Conservation (phyloP, 1,284 basidiomycete genomes). For the Paramarasmius palmivorus region DNA sequence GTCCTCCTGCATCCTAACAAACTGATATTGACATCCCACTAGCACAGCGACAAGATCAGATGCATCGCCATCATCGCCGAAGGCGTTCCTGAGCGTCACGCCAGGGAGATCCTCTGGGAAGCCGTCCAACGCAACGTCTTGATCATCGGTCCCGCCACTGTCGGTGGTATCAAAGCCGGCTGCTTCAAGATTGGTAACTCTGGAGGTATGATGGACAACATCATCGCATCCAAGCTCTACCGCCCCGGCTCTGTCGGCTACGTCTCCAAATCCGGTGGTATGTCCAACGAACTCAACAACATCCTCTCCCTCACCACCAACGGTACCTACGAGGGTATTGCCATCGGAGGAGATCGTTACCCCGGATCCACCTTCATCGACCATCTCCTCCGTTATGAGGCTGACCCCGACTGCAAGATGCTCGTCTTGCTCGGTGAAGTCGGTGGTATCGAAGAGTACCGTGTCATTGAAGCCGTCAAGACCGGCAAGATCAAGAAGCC, state of each 20-base stretch:
- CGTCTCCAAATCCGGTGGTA: constrained; percentile 99
- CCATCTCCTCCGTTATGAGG: constrained; percentile 96
- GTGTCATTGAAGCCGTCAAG: constrained; percentile 98
- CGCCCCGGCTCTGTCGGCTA: constrained; percentile 97
- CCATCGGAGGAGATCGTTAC: constrained; percentile 99
- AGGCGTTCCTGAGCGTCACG: constrained; percentile 97
- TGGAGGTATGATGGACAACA: constrained; percentile 99
- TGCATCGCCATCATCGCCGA: constrained; percentile 96
- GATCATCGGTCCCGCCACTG: constrained; percentile 98
- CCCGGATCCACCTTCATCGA: constrained; percentile 99
- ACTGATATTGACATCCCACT: neutral
- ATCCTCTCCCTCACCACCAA: constrained; percentile 97
- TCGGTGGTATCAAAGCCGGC: constrained; percentile 99
- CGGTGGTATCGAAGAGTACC: constrained; percentile 98
- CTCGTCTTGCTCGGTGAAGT: constrained; percentile 98
- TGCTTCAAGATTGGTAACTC: constrained; percentile 99
- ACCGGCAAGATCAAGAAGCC: constrained; percentile 94
- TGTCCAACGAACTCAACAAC: constrained; percentile 99
- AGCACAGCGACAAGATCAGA: constrained; percentile 54
- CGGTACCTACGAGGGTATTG: constrained; percentile 99
- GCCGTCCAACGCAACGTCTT: constrained; percentile 87
- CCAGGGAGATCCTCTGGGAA: constrained; percentile 92
- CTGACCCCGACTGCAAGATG: constrained; percentile 98
- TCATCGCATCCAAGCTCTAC: constrained; percentile 98
- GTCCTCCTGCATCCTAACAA: neutral